Base-by-base conservation (phyloP, 768 basidiomycete genomes). In the Heimioporus sp. region DNA sequence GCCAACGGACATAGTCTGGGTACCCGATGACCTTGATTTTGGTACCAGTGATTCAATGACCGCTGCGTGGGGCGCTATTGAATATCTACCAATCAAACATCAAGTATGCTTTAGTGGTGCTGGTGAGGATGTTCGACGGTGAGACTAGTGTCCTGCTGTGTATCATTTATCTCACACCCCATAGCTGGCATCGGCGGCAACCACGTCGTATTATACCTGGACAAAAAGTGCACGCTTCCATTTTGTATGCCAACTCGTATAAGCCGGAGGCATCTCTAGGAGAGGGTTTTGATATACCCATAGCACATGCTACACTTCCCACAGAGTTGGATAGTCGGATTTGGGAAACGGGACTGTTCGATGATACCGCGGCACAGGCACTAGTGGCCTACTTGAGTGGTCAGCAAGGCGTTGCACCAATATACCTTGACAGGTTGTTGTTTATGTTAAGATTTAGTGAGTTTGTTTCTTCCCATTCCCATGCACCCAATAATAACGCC, bases 181-280 rank as follows among this genome's bases (percentile, higher is more conserved):
- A 12, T 28, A 65, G 64, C 6, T 24, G 15, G 37, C 63, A 65
- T 46, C 48, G 35, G 35, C 2, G 41, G 19, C 58, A 60, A 34
- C 61, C 64, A 10, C 64, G 64, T 36, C 64, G 64, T 37, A 66
- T 65, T 13, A 57, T 65, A 38, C 64, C 64, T 10, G 58, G 64
- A 12, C 64, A 65, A 43, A 65, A 65, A 16, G 49, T 65, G 4
- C 64, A 65, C 21, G 57, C 61, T 38, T 66, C 62, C 7, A 48
- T 65, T 48, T 36, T 65, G 41, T 53, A 49, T 43, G 58, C 61
- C 2, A 65, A 60, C 11, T 36, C 53, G 15, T 65, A 65, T 31
- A 47, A 43, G 36, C 64, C 64, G 15, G 47, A 10, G 3, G 61
- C 58, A 16, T 58, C 54, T 8, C 42, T 54, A 3, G 63, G 64